Evolutionary conservation across 139 green algal species (phyloP).

Genomic region (Desmodesmus armatus): DNA sequence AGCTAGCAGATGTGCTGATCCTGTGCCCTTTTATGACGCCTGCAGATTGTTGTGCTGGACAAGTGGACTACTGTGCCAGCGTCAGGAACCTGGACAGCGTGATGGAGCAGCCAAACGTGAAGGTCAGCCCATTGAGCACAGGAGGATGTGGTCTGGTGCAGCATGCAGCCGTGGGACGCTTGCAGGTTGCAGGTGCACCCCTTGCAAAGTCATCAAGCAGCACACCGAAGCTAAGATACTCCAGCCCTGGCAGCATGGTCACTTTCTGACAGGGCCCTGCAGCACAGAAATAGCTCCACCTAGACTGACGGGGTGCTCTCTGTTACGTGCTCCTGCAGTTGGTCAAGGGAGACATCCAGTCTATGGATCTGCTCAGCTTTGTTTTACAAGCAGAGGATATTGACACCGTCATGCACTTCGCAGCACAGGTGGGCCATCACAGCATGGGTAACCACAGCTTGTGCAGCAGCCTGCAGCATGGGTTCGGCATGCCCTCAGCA

Average conservation of each 20-base stretch:
- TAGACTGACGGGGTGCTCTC: neutral
- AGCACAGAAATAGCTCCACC: no score
- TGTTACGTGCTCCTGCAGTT: conserved; percentile 72
- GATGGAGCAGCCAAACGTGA: conserved; percentile 84
- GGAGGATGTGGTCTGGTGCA: no score
- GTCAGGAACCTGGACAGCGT: conserved; percentile 83
- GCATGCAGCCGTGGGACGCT: no score
- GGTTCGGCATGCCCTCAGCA: neutral
- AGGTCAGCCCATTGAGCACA: conserved; percentile 60
- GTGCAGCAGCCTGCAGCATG: neutral
- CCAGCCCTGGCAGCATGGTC: neutral
- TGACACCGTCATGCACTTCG: conserved; percentile 99
- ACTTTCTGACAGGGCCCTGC: no score
- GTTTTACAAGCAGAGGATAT: conserved; percentile 89
- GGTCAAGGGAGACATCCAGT: conserved; percentile 95
- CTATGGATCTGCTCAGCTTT: conserved; percentile 89
- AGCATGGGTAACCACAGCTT: neutral
- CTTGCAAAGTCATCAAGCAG: no score
- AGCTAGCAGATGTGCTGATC: neutral
- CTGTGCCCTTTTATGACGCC: neutral
- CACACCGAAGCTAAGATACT: neutral
- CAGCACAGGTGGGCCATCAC: conserved; percentile 74
- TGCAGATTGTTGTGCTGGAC: conserved; percentile 34
- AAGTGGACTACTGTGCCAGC: conserved; percentile 94
- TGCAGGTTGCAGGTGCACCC: no score